Evolutionary conservation across 2,329 filamentous ascomycete genomes (phyloP).

Genomic region (Stachybotrys echinatus): DNA sequence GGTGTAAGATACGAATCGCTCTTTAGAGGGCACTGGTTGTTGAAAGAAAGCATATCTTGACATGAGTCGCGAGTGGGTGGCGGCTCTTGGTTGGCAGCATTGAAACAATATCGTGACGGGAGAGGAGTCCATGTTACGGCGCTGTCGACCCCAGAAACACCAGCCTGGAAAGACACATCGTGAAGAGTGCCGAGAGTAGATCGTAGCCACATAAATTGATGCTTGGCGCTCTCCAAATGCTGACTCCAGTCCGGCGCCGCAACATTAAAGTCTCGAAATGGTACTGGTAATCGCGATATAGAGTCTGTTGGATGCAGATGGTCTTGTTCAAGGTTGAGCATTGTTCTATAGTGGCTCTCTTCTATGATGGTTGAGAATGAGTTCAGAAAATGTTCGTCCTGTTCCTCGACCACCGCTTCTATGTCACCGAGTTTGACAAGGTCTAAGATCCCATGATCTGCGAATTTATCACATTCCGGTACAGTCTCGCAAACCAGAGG

Average conservation of each 20-base stretch:
- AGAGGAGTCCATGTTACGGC: slow-evolving; percentile 19
- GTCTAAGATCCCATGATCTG: slow-evolving; percentile 5
- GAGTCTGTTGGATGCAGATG: slow-evolving; percentile 16
- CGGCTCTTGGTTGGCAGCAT: background rate
- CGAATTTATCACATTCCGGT: background rate
- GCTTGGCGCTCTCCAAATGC: background rate
- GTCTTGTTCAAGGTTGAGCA: slow-evolving; percentile 20
- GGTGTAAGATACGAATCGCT: background rate
- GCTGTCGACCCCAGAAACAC: slow-evolving; percentile 5
- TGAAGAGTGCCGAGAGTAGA: background rate
- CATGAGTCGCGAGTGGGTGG: background rate
- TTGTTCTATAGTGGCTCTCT: slow-evolving; percentile 5
- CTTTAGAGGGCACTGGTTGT: background rate
- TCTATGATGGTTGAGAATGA: slow-evolving; percentile 15
- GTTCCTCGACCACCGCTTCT: background rate
- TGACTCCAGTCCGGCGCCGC: slow-evolving; percentile 16
- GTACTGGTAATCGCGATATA: slow-evolving; percentile 20
- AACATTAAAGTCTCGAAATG: slow-evolving; percentile 14
- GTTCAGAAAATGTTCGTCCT: slow-evolving; percentile 14
- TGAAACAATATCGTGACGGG: background rate
- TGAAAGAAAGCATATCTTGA: background rate
- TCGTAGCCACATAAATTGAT: background rate
- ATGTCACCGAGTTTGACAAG: background rate
- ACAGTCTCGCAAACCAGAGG: too few relatives aligned
- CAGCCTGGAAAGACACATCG: background rate